Evolutionary conservation across 1,284 basidiomycete species (phyloP), one percentile per base, ranked within the genome.

Genomic region (Inonotus hispidus): DNA sequence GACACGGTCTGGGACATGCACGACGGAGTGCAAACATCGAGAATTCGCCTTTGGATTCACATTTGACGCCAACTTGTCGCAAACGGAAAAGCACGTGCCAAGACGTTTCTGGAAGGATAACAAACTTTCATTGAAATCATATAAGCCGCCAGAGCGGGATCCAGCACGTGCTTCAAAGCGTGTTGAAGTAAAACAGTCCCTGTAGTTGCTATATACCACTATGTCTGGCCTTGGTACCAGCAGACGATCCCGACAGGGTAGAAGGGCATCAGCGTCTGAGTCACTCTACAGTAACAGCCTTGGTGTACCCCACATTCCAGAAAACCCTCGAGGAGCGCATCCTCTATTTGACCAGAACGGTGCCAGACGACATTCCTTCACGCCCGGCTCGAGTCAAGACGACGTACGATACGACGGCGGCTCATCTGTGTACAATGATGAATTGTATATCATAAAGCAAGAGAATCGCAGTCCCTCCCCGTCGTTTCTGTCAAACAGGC

Each of bases 381-480:
- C 50, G 14, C 58, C 58, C 1, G 53, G 16, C 32, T 38, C 50
- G 19, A 27, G n/a, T 27, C 52, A 13, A 7, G 29, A 32, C 5
- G 53, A 38, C 25, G 13, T 13, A 2, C 49, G 46, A 41, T 54
- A 59, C 41, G 47, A 57, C 52, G 61, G 60, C 23, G 54, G 52
- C 11, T 54, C 57, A 13, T 41, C 56, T 8, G 54, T 47, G 14
- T 60, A 63, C 46, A 47, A 58, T 39, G 46, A 16, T 16, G 53
- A 56, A 21, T 8, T n/a, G 3, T 63, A 27, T 35, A 41, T 13
- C n/a, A 27, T 57, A 10, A 61, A 64, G 41, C 21, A 61, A 37
- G 63, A 64, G 56, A 58, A 43, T 10, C 37, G 55, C 29, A 39
- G 54, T 23, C 55, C 59, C n/a, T 64, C 63, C 27, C 63, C 63